Conservation (phyloP, 78 protist species). For the Acrasis kona region DNA sequence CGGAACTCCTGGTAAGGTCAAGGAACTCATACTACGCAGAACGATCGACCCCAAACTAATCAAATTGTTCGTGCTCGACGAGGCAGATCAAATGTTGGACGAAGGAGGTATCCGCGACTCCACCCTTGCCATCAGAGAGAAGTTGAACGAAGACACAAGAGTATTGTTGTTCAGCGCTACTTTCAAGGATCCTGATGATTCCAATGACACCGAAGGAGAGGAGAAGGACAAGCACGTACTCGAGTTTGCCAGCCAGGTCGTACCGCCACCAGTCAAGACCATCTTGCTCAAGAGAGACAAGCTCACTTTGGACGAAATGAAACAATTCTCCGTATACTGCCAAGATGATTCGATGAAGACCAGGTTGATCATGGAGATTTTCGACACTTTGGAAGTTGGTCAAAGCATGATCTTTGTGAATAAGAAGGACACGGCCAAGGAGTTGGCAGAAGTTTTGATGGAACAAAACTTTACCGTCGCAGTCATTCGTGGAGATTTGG, state of each 20-base stretch:
- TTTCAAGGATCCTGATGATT: background rate
- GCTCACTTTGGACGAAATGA: background rate
- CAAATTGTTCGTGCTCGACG: conserved; percentile 1
- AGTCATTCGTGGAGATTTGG: background rate
- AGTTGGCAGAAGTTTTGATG: background rate
- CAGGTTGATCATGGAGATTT: background rate
- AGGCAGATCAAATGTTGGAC: conserved; percentile 3
- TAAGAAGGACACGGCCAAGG: background rate
- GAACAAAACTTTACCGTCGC: background rate
- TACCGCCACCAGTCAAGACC: background rate
- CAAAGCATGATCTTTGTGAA: background rate
- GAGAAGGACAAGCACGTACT: background rate
- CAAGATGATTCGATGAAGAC: background rate
- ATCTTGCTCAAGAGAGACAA: background rate
- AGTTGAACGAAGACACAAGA: background rate
- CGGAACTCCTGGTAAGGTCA: background rate
- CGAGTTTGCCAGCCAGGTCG: background rate
- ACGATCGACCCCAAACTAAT: background rate
- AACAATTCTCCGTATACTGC: background rate
- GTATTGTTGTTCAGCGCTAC: background rate
- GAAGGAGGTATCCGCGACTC: background rate
- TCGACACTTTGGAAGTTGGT: background rate
- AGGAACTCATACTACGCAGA: background rate
- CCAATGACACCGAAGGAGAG: background rate
- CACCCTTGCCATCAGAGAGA: background rate